Percentiles rank a stretch among this genome's conserved stretches.
phyloP scores from a whole-genome alignment of 768 basidiomycete species.

The Termitomyces sp. region DNA sequence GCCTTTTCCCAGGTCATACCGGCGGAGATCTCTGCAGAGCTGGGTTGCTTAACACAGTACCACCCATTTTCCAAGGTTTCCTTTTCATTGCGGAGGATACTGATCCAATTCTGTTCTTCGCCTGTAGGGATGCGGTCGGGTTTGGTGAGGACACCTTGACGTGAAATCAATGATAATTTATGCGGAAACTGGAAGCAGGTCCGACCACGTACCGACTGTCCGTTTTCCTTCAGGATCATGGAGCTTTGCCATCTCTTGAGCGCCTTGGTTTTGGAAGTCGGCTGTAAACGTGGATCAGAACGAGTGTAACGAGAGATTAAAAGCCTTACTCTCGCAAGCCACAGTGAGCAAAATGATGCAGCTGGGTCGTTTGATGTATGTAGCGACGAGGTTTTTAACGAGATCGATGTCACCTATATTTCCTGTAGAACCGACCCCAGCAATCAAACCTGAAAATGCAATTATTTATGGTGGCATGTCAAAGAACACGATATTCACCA shows the following conservation, averaged over 20 bases:
- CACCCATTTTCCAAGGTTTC: slow-evolving; percentile 54
- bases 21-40: slow-evolving; percentile 44
- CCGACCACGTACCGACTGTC: slow-evolving; percentile 55
- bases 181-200: background rate
- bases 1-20: slow-evolving; percentile 63
- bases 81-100: slow-evolving; percentile 52
- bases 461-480: background rate
- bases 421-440: slow-evolving; percentile 46
- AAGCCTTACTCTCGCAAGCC: slow-evolving; percentile 58
- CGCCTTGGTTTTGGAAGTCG: slow-evolving; percentile 79
- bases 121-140: slow-evolving; percentile 62
- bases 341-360: slow-evolving; percentile 61
- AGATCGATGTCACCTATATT: slow-evolving; percentile 57
- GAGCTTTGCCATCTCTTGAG: slow-evolving; percentile 58
- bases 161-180: background rate
- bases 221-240: slow-evolving; percentile 61
- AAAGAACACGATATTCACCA: slow-evolving; percentile 27
- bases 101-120: slow-evolving; percentile 55
- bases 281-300: slow-evolving; percentile 37
- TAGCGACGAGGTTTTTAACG: slow-evolving; percentile 52
- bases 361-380: slow-evolving; percentile 59
- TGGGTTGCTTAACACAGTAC: slow-evolving; percentile 57
- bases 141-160: slow-evolving; percentile 70
- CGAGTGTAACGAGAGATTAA: background rate
- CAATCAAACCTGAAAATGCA: slow-evolving; percentile 48